Evolutionary conservation across 345 rosid genomes (phyloP).

Genomic region (Lepidium africanum): DNA sequence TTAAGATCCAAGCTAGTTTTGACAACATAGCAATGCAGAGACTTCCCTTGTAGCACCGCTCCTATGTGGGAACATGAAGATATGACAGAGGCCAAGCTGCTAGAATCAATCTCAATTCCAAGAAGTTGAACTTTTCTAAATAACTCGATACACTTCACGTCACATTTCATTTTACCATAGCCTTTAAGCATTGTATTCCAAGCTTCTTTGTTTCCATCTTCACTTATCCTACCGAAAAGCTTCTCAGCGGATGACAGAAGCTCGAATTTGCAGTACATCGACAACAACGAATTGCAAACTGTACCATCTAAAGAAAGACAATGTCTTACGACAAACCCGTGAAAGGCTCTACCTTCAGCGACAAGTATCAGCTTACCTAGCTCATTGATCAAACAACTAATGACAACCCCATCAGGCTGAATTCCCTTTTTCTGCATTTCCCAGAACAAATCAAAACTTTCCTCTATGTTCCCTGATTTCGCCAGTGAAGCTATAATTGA

Average conservation of each 20-base stretch:
- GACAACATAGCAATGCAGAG: constrained; percentile 47
- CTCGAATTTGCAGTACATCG: constrained; percentile 59
- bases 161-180: constrained; percentile 39
- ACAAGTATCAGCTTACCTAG: constrained; percentile 38
- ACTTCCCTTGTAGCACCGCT: constrained; percentile 35
- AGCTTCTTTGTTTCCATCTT: constrained; percentile 30
- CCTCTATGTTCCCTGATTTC: constrained; percentile 38
- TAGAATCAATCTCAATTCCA: constrained; percentile 35
- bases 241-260: constrained; percentile 37
- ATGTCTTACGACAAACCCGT: constrained; percentile 44
- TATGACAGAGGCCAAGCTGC: constrained; percentile 43
- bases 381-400: constrained; percentile 48
- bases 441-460: constrained; percentile 41
- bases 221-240: constrained; percentile 28
- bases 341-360: constrained; percentile 48
- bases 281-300: constrained; percentile 42
- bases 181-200: constrained; percentile 52
- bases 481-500: constrained; percentile 50
- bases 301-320: constrained; percentile 31
- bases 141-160: constrained; percentile 34
- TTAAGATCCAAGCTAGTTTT: constrained; percentile 28
- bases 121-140: constrained; percentile 42
- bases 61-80: constrained; percentile 45
- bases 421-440: constrained; percentile 46
- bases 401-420: constrained; percentile 45